phyloP scores from a whole-genome alignment of 2,329 filamentous ascomycete species.

The Bipolaris bicolor region DNA sequence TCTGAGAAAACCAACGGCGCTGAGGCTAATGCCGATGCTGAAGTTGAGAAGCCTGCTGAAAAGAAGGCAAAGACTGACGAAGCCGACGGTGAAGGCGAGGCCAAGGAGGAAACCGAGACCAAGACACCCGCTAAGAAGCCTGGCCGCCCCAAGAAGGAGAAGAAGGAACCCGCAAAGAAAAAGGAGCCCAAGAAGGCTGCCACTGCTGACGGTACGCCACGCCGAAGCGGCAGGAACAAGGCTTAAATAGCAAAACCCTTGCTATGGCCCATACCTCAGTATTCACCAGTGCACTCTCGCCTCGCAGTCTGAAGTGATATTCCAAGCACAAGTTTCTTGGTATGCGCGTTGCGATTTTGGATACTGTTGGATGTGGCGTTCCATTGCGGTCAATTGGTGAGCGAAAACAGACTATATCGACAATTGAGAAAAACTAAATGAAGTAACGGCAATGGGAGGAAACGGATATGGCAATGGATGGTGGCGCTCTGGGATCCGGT shows the following conservation, averaged over 20 bases:
- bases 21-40: conserved; percentile 4
- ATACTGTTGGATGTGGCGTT: not conserved
- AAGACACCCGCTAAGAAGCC: conserved; percentile 40
- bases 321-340: not conserved
- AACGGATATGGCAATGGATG: conserved; percentile 4
- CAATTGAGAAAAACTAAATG: not conserved
- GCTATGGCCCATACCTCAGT: not conserved
- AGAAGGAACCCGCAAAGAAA: conserved; percentile 52
- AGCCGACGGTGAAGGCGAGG: conserved; percentile 37
- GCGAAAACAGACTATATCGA: not conserved
- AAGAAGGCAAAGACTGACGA: conserved; percentile 36
- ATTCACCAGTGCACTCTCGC: not conserved
- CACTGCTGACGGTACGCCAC: conserved; percentile 56
- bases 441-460: conserved; percentile 6
- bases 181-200: conserved; percentile 57
- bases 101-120: conserved; percentile 35
- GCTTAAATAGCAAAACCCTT: conserved; percentile 17
- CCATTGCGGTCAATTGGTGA: not conserved
- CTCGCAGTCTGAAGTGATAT: not conserved
- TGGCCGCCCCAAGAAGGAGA: conserved; percentile 51
- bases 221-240: conserved; percentile 54
- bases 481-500: conserved; percentile 9
- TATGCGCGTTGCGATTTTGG: not conserved
- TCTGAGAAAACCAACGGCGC: conserved; percentile 30
- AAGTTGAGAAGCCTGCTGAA: conserved; percentile 20